Conservation (phyloP, 2,329 filamentous ascomycete genomes). For the Aureobasidium sp. region DNA sequence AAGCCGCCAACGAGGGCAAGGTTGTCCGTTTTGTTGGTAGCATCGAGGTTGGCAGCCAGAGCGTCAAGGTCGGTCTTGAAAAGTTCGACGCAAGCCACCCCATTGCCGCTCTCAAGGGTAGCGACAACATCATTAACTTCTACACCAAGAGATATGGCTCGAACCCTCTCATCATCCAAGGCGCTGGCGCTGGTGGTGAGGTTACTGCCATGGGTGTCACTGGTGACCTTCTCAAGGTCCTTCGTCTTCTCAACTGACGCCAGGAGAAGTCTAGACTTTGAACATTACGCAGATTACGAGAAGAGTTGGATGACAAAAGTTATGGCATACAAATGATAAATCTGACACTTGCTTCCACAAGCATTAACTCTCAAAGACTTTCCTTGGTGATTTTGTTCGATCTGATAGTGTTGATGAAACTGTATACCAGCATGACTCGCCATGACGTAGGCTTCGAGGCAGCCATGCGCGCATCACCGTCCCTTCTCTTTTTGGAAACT, state of each 20-base stretch:
- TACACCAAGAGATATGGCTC: conserved; percentile 90
- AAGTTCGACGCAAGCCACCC: conserved; percentile 75
- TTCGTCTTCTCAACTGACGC: conserved; percentile 51
- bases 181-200: conserved; percentile 82
- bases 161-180: conserved; percentile 90
- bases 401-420: not conserved
- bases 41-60: conserved; percentile 71
- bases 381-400: not conserved
- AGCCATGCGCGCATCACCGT: conserved; percentile 5
- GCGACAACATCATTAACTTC: conserved; percentile 98
- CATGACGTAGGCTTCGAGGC: not conserved
- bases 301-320: not conserved
- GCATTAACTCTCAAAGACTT: not conserved
- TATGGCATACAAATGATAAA: not conserved
- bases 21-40: conserved; percentile 91
- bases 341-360: not conserved
- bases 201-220: conserved; percentile 98
- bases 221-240: conserved; percentile 82
- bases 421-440: conserved; percentile 9
- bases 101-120: conserved; percentile 90
- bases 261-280: not conserved
- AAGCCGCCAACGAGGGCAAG: conserved; percentile 79
- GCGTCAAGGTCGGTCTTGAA: conserved; percentile 87
- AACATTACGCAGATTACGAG: not conserved
- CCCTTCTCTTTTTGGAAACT: not conserved